Conservation (phyloP, 2,329 filamentous ascomycete genomes). For the Zalaria obscura region DNA sequence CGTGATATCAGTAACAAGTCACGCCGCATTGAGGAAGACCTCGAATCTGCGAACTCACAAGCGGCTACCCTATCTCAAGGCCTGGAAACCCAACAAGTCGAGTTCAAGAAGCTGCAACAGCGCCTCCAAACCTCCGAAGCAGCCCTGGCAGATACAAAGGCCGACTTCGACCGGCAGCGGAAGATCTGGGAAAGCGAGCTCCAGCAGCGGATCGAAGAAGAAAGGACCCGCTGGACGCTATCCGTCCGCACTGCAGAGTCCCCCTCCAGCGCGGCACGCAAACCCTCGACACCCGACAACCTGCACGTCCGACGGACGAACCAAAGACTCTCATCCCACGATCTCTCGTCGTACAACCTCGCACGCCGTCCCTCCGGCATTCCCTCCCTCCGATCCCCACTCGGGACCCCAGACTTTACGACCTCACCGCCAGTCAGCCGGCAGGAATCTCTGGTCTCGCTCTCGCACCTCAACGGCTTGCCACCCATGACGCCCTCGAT, state of each 20-base stretch:
- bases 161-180: slow-evolving; percentile 44
- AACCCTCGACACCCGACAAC: slow-evolving; percentile 22
- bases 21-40: slow-evolving; percentile 64
- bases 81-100: slow-evolving; percentile 42
- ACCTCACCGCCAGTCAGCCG: slow-evolving; percentile 19
- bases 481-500: slow-evolving; percentile 31
- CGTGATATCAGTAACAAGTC: slow-evolving; percentile 62
- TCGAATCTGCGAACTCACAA: slow-evolving; percentile 54
- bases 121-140: slow-evolving; percentile 51
- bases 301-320: slow-evolving; percentile 17
- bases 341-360: slow-evolving; percentile 8
- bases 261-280: slow-evolving; percentile 21
- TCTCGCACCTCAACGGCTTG: slow-evolving; percentile 18
- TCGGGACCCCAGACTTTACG: slow-evolving; percentile 8
- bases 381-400: slow-evolving; percentile 12
- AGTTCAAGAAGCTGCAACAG: slow-evolving; percentile 48
- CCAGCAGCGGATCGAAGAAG: slow-evolving; percentile 48
- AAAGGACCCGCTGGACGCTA: slow-evolving; percentile 30
- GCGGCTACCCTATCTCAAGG: slow-evolving; percentile 53
- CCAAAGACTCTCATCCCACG: slow-evolving; percentile 14
- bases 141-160: slow-evolving; percentile 44
- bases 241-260: slow-evolving; percentile 18
- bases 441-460: slow-evolving; percentile 31
- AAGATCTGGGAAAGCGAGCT: slow-evolving; percentile 43
- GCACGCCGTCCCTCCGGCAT: slow-evolving; percentile 3